These are phyloP conservation scores for Xylaria sp. DNA, from an alignment of 2,329 filamentous ascomycete species.

Conservation along the genomic window DNA sequence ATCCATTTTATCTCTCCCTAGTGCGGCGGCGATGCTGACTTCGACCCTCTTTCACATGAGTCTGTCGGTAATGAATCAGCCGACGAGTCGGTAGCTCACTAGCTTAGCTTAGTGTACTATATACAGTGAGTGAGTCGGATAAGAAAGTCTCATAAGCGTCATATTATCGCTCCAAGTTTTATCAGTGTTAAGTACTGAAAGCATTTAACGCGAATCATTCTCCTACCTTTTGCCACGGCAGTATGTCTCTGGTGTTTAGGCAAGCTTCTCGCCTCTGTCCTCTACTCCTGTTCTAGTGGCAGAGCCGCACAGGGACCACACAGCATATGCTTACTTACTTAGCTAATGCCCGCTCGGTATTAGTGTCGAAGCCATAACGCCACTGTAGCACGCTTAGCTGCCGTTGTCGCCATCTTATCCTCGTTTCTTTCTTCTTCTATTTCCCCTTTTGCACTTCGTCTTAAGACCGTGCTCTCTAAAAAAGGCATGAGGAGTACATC, in stretches of 20 bases:
- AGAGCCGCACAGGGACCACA: neutral
- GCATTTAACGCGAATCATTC: neutral
- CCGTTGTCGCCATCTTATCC: no score
- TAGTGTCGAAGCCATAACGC: no score
- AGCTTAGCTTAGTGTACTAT: neutral
- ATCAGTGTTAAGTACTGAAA: neutral
- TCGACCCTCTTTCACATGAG: slow-evolving; percentile 14
- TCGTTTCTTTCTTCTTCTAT: no score
- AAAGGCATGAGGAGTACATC: no score
- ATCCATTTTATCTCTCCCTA: slow-evolving; percentile 18
- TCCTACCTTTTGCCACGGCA: no score
- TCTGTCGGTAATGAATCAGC: neutral
- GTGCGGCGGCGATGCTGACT: neutral
- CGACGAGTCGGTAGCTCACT: neutral
- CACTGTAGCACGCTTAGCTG: no score
- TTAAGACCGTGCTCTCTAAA: no score
- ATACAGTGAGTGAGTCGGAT: neutral
- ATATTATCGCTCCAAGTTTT: neutral
- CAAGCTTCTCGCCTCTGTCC: no score
- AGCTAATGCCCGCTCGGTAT: no score
- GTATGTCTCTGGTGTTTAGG: no score
- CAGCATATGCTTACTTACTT: neutral
- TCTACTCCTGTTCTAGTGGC: no score
- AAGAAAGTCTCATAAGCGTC: neutral
- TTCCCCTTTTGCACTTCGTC: no score